phyloP scores from a whole-genome alignment of 257 asterid genomes.

The Coffea eugenioides region DNA sequence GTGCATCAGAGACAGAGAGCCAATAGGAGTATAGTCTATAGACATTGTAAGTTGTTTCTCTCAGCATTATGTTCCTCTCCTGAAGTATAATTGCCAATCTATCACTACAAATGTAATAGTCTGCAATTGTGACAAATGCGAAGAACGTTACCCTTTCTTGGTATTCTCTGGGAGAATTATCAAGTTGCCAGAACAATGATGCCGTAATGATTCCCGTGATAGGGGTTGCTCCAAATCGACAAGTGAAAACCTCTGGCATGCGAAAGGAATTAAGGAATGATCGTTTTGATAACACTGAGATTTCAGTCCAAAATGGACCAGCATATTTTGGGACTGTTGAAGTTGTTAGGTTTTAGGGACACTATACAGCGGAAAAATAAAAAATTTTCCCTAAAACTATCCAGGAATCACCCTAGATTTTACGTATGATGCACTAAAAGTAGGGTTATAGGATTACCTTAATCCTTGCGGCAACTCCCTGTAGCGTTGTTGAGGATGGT shows the following conservation, averaged over 20 bases:
- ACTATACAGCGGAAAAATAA: too few species aligned
- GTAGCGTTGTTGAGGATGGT: too few species aligned
- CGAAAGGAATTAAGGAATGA: slow-evolving; percentile 38
- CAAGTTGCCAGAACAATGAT: slow-evolving; percentile 41
- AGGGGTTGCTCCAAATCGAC: slow-evolving; percentile 37
- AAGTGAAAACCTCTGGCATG: slow-evolving; percentile 37
- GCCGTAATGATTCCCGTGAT: slow-evolving; percentile 43
- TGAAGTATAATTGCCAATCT: slow-evolving; percentile 38
- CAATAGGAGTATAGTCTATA: slow-evolving; percentile 38
- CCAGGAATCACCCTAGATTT: too few species aligned
- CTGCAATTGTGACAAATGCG: slow-evolving; percentile 43
- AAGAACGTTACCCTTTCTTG: slow-evolving; percentile 37
- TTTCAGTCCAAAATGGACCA: slow-evolving; percentile 42
- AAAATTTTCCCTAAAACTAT: too few species aligned
- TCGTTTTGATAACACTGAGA: slow-evolving; percentile 32
- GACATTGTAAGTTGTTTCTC: slow-evolving; percentile 46
- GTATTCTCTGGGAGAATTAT: slow-evolving; percentile 37
- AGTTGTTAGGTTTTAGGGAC: too few species aligned
- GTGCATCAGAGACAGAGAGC: slow-evolving; percentile 28
- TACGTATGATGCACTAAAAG: too few species aligned
- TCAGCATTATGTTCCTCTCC: slow-evolving; percentile 44
- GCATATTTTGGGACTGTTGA: slow-evolving; percentile 29
- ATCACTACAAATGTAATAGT: slow-evolving; percentile 43
- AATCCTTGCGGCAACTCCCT: too few species aligned
- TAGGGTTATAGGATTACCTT: too few species aligned